Base-by-base conservation (phyloP, 495 filamentous ascomycete genomes). In the Glutinoglossum americanum region DNA sequence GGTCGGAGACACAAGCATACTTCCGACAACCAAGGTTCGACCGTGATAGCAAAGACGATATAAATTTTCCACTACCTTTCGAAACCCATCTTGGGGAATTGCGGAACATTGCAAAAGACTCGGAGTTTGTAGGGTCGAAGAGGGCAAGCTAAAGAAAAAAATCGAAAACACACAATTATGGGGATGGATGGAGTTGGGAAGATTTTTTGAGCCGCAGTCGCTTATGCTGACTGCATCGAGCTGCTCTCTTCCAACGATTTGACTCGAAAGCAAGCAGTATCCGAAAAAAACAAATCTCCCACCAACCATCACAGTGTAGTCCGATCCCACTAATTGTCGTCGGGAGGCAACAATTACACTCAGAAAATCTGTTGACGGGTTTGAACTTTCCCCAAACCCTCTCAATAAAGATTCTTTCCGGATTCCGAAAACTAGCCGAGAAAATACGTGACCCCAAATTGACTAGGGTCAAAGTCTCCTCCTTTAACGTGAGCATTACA, bases 1-100 rank as follows among this genome's bases (percentile, higher is more conserved):
- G 71, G 62, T 84, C 81, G 6, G 84, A 85, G 28, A 87, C 76
- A 35, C 84, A 78, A 58, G 85, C 77, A 67, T 82, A 72, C 65
- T 70, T 58, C 65, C 79, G 64, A 68, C 69, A 6, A 13, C 49
- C 26, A 30, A 25, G 25, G 11, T 28, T n/a, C 13, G 25, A 13
- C 28, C 49, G 9, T 17, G 49, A 53, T 1, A 23, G 41, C n/a
- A 13, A 10, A 23, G 41, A 13, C 3, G 21, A 21, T 0, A 23
- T 3, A 10, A n/a, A 19, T 3, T 5, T 23, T 10, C 5, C n/a
- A 45, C 41, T 23, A 3, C 17, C 41, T n/a, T 4, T 11, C 13
- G 49, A 53, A 53, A 25, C 19, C 49, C 49, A 53, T 53, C 49
- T 30, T 30, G 28, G 11, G 7, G 49, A 27, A 10, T 4, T 5